Base-by-base conservation (phyloP, 2,329 filamentous ascomycete species). In the Colletotrichum sp. region DNA sequence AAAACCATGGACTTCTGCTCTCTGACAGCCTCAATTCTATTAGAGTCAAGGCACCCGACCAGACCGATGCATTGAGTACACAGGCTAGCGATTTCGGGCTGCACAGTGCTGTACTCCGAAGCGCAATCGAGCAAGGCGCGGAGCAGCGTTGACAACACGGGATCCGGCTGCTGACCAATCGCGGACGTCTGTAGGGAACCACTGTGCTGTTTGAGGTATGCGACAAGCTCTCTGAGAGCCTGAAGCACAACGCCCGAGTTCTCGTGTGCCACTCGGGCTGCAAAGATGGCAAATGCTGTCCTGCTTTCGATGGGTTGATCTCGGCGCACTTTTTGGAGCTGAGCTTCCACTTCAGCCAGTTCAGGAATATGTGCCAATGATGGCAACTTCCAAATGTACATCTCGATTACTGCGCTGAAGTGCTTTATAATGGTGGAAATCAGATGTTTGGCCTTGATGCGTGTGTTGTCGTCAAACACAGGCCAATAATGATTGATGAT, bases 1-100 rank as follows among this genome's bases (percentile, higher is more conserved):
- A 99, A 92, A 28, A 99, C 91, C 69, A 98, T 94, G n/a, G 95
- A 94, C 78, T 91, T 93, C 79, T 95, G 94, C 79, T 95, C 93
- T 73, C 94, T 91, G 13, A 94, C 90, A 1, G 92, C 92, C 80
- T 99, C 97, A 3, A 98, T 92, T 75, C 95, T 92, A 80, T 98
- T 98, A 2, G 96, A 94, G 83, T 99, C 98, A 26, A 99, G 87
- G 78, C 96, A 98, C 8, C 98, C 97, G 69, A 99, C 92, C 24
- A 98, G 89, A 1, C 98, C 98, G 52, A 99, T 89, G 78, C 95
- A 97, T 80, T 94, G 92, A 16, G 95, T 94, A 77, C 95, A 95
- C 4, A 98, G 87, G 21, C 91, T 88, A 67, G 93, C 90, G 71
- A 99, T 94, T 15, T 92, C 91, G 9, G 88, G 83, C 57, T 94